A percentile compares a stretch with the other conserved stretches of the same genome.
Conservation (phyloP, 805 yeast species). For the Huiozyma naganishii region DNA sequence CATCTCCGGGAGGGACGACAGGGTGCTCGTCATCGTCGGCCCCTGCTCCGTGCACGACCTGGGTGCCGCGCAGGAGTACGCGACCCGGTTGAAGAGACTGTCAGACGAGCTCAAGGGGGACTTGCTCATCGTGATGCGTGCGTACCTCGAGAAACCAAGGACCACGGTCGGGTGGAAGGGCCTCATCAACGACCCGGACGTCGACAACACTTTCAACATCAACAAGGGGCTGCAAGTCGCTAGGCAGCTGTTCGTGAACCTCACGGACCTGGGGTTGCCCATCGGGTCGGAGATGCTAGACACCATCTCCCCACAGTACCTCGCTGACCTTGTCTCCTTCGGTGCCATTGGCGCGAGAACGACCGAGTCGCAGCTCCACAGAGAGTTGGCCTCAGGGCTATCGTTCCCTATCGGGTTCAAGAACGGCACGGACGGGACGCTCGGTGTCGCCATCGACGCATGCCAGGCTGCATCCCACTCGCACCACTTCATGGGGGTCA, state of each 20-base stretch:
- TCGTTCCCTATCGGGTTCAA: slow-evolving; percentile 99
- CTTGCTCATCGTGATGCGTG: slow-evolving; percentile 86
- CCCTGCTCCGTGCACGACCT: slow-evolving; percentile 97
- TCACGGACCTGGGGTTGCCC: slow-evolving; percentile 73
- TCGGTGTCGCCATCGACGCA: slow-evolving; percentile 90
- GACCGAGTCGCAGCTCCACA: slow-evolving; percentile 94
- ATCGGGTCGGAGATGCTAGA: slow-evolving; percentile 97
- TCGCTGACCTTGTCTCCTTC: slow-evolving; percentile 79
- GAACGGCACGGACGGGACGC: slow-evolving; percentile 94
- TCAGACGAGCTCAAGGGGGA: slow-evolving; percentile 66
- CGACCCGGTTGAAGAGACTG: slow-evolving; percentile 51
- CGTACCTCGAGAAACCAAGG: slow-evolving; percentile 95
- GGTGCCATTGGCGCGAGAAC: slow-evolving; percentile 99
- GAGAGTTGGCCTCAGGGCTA: slow-evolving; percentile 94
- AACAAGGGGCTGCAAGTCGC: slow-evolving; percentile 87
- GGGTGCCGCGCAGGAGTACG: slow-evolving; percentile 81
- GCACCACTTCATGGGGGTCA: slow-evolving; percentile 95
- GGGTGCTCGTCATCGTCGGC: slow-evolving; percentile 80
- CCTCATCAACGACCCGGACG: slow-evolving; percentile 90
- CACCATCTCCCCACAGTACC: slow-evolving; percentile 92
- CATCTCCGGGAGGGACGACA: slow-evolving; percentile 67
- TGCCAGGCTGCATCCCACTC: slow-evolving; percentile 82
- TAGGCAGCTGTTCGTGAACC: slow-evolving; percentile 70
- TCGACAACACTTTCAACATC: slow-evolving; percentile 84
- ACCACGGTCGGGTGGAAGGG: slow-evolving; percentile 99